Percentiles rank a stretch among this genome's conserved stretches.
phyloP scores from a whole-genome alignment of 805 yeast genomes.

The Scheffersomyces amazonensis region DNA sequence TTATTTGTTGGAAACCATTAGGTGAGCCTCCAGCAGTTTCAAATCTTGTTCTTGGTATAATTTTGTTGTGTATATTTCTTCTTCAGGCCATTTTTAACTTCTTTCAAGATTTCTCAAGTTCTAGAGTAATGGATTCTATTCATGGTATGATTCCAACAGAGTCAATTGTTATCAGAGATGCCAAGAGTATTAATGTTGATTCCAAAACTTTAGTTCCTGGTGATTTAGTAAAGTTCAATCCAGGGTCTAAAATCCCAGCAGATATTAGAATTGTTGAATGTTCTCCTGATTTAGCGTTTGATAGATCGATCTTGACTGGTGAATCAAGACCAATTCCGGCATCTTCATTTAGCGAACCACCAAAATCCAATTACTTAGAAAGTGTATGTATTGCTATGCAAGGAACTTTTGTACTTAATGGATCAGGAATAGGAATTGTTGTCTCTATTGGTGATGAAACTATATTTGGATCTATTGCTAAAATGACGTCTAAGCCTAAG shows the following conservation, averaged over 20 bases:
- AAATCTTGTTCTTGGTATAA: conserved; percentile 41
- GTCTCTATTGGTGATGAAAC: conserved; percentile 44
- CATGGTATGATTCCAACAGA: conserved; percentile 39
- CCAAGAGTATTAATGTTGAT: conserved; percentile 19
- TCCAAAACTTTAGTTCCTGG: conserved; percentile 44
- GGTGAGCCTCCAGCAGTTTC: conserved; percentile 46
- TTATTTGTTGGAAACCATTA: conserved; percentile 46
- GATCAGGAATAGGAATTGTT: conserved; percentile 43
- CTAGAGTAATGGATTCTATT: conserved; percentile 48
- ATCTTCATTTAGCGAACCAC: conserved; percentile 18
- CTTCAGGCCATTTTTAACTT: conserved; percentile 44
- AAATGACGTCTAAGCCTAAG: conserved; percentile 37
- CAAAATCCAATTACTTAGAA: conserved; percentile 40
- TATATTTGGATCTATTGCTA: conserved; percentile 46
- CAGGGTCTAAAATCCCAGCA: conserved; percentile 46
- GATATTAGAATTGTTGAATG: conserved; percentile 40
- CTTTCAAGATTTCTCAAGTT: conserved; percentile 46
- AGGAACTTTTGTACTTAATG: conserved; percentile 43
- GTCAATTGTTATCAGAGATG: conserved; percentile 34
- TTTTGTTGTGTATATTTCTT: conserved; percentile 37
- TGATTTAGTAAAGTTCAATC: conserved; percentile 34
- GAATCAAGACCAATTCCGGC: conserved; percentile 43
- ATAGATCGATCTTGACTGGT: conserved; percentile 48
- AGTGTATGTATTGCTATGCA: conserved; percentile 43
- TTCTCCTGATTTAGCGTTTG: conserved; percentile 40